Conservation (phyloP, 2,329 filamentous ascomycete genomes). For the Colletotrichum tanaceti region DNA sequence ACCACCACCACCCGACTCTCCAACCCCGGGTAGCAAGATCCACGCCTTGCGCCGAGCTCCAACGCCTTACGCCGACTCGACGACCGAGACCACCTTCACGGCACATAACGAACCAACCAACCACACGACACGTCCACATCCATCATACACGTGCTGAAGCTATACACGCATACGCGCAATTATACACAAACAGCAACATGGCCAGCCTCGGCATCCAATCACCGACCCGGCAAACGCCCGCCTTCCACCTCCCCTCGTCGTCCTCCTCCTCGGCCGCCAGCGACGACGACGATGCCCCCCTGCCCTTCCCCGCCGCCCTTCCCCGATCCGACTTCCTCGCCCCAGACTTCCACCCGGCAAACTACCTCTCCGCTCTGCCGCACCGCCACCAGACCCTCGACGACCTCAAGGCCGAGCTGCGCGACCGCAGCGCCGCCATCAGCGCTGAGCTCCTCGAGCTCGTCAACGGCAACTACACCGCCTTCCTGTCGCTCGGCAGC, state of each 20-base stretch:
- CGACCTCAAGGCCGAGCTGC: constrained; percentile 87
- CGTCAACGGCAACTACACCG: constrained; percentile 94
- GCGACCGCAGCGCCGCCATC: constrained; percentile 81
- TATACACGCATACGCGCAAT: too few relatives aligned
- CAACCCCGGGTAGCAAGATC: background rate
- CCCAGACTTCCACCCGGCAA: constrained; percentile 79
- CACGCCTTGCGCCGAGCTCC: constrained; percentile 27
- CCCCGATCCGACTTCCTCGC: constrained; percentile 84
- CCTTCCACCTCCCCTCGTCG: constrained; percentile 57
- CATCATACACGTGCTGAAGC: too few relatives aligned
- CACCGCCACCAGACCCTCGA: constrained; percentile 96
- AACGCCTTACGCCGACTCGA: constrained; percentile 25
- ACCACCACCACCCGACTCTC: background rate
- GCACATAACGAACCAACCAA: constrained; percentile 41
- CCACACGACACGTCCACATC: constrained; percentile 16
- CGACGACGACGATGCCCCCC: constrained; percentile 65
- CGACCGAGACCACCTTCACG: constrained; percentile 42
- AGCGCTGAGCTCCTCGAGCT: constrained; percentile 90
- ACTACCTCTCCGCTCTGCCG: constrained; percentile 82
- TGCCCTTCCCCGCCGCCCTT: constrained; percentile 90
- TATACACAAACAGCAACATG: constrained; percentile 32
- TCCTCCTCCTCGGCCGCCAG: constrained; percentile 52
- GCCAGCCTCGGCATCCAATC: constrained; percentile 45
- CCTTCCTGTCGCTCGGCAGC: constrained; percentile 85
- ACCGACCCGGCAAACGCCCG: constrained; percentile 36